Evolutionary conservation across 2,329 filamentous ascomycete genomes (phyloP), one percentile per base, ranked within the genome.

Genomic region (Colletotrichum salicis): DNA sequence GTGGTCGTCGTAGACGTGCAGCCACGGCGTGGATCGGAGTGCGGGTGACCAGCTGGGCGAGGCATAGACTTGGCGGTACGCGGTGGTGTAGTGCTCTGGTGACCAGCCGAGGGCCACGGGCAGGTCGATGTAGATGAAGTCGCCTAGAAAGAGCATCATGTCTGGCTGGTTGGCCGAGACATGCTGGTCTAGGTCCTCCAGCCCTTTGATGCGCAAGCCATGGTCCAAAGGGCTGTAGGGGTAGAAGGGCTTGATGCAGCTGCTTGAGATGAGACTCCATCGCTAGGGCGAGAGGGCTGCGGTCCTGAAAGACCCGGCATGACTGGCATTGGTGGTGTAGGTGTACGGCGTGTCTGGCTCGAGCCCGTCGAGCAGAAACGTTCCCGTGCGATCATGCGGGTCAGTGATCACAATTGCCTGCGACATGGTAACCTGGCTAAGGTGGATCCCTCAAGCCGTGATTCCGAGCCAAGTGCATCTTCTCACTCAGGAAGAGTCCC

Each of bases 1-100:
- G 74, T 93, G 91, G 77, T 93, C 91, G 75, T 93, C 91, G 24
- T 92, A 87, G 7, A 91, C 91, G 76, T 93, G 91, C 11, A 93
- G 86, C 91, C 91, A 93, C 4, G 91, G 91, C 0, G 93, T 81
- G 12, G 86, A 80, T 19, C 83, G 76, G 12, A 76, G 63, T 6
- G 69, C 65, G 1, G 69, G 27, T 5, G 75, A 71, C 91, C 91
- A 93, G 59, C 91, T 91, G 1, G 90, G 90, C 1, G 90, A 92
- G 0, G 89, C 87, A 76, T 93, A 93, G 24, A 92, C 87, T 73
- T 91, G 89, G 41, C 90, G 86, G 76, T 93, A 93, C 75, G 72
- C 68, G 22, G 24, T 65, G n/a, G 57, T 62, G 62, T 76, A 76
- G 61, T 76, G 70, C 24, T 64, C 54, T 4, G 22, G 48, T 3